Evolutionary conservation across 306 rosid species (phyloP), one percentile per base, ranked within the genome.

Genomic region (Acmispon strigosus): DNA sequence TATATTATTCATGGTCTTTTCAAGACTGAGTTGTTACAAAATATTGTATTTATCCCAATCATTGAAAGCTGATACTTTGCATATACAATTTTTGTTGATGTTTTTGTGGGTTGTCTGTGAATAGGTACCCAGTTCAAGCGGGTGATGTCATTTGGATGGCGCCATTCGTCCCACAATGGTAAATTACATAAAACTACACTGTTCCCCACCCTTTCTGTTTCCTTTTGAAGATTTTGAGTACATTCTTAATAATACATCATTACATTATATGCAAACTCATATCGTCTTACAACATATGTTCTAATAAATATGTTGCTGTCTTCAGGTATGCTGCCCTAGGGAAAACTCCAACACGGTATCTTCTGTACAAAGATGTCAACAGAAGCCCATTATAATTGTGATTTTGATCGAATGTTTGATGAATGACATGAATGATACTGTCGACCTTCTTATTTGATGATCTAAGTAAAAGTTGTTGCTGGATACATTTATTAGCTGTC

Each of bases 141-240:
- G 99, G 97, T 39, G 96, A 94, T 84, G 96, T 50, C 61, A 94
- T 94, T 83, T 94, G 97, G 99, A 94, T 91, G 99, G 97, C 99
- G 13, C 99, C 99, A 57, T 94, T 91, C 58, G 87, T 91, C 60
- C 97, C 97, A 62, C 99, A 94, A 72, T 94, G 99, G 97, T 94
- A 64, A 58, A 66, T 72, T 27, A 16, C 56, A 49, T 12, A 36
- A 37, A 52, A 10, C 66, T 20, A 20, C 54, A 14, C 2, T 16
- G 4, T 24, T 19, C 14, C 10, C 12, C 34, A 15, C 54, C n/a
- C 15, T n/a, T 4, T 7, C 18, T 0, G 20, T 49, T 13, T 11
- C 47, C 6, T 55, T 45, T 44, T 3, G 54, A 53, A 20, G 13
- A 50, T 16, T 10, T 39, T 44, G 2, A 22, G 24, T 37, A 53